Evolutionary conservation across 345 rosid genomes (phyloP), one percentile per base, ranked within the genome.

Genomic region (Camelina hispida): DNA sequence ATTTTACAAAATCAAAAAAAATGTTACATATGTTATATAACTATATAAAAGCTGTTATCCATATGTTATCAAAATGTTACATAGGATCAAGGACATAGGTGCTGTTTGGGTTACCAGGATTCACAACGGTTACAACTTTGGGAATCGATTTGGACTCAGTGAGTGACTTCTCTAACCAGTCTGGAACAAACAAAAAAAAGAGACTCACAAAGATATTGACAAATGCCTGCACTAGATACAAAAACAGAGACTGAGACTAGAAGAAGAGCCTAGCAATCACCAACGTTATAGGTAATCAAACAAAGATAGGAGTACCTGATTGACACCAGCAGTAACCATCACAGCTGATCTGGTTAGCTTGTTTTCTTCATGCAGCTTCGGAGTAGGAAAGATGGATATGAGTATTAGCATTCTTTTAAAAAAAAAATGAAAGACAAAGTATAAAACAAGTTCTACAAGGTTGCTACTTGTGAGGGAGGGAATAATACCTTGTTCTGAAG

Each of bases 261-360:
- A 23, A 16, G 22, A 53, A 75, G 63, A 62, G 54, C 11, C 30
- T 40, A 25, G 67, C 62, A 64, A 40, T 35, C 61, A 37, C 68
- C 60, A 63, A 28, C 9, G 62, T 46, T 23, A 58, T 11, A 38
- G 25, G 52, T 5, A 20, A 15, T 1, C 34, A 42, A 52, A 9
- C 37, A 56, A 71, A 56, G 28, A 43, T 2, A 2, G 32, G 15
- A 18, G 67, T 52, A 92, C 97, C 96, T 92, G 99, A 79, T 95
- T 95, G 81, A 97, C 99, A 65, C 99, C 98, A 4, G 99, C 87
- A 72, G 99, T 95, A 64, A 92, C 99, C 89, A 95, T 91, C 69
- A 95, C 97, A 0, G 83, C 82, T 23, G 99, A 95, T 57, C 83
- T 88, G 57, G 72, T 78, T 69, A 90, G 78, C 60, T 89, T 90